Conservation (phyloP, 2,329 filamentous ascomycete genomes). For the Aspergillus brasiliensis region DNA sequence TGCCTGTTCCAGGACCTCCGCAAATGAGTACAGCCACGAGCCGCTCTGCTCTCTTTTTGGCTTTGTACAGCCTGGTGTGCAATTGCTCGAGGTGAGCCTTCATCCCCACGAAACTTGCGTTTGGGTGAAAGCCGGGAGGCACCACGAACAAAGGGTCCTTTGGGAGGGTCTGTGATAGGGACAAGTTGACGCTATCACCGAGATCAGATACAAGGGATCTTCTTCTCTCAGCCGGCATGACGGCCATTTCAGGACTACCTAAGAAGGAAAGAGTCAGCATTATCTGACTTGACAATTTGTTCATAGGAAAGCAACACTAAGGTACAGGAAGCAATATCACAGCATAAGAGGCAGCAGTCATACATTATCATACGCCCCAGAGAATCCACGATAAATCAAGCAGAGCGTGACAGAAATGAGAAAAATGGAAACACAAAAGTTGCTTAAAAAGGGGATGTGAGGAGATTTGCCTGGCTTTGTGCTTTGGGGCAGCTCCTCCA, state of each 20-base stretch:
- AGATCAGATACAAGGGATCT: conserved; percentile 29
- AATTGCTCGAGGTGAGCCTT: conserved; percentile 60
- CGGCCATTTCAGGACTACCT: conserved; percentile 29
- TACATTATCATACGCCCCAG: too few relatives aligned
- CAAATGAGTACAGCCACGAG: conserved; percentile 66
- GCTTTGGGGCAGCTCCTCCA: neutral
- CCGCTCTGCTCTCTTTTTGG: conserved; percentile 58
- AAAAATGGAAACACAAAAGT: too few relatives aligned
- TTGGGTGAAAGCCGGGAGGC: conserved; percentile 63
- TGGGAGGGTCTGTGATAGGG: conserved; percentile 25
- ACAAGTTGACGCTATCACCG: conserved; percentile 25
- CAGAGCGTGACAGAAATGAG: too few relatives aligned
- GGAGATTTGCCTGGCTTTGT: neutral
- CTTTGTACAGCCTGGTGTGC: conserved; percentile 62
- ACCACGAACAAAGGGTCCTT: conserved; percentile 44
- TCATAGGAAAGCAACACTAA: conserved; percentile 16
- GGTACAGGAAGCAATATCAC: conserved; percentile 16
- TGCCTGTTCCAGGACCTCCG: conserved; percentile 67
- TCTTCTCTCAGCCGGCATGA: conserved; percentile 30
- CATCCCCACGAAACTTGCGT: conserved; percentile 65
- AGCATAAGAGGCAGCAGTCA: neutral
- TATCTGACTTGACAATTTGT: conserved; percentile 27
- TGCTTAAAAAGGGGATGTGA: neutral
- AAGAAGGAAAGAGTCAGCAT: conserved; percentile 38
- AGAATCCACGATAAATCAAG: too few relatives aligned